Base-by-base conservation (phyloP, 345 rosid species). In the Orychophragmus violaceus region DNA sequence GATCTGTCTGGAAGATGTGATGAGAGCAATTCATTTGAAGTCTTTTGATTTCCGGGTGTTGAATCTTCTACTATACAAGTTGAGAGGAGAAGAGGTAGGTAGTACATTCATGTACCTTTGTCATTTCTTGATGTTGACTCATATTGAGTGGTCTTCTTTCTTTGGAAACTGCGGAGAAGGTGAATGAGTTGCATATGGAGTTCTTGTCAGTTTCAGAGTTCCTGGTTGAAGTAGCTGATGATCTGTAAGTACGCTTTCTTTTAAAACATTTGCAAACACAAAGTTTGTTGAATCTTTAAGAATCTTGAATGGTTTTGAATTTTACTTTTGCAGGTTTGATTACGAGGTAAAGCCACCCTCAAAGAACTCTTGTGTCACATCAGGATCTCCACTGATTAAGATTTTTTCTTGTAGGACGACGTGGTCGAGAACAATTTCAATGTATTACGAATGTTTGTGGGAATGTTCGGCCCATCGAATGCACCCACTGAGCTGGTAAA, bases 181-280 rank as follows among this genome's bases (percentile, higher is more conserved):
- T 86, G 72, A 83, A 84, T 81, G 88, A 79, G 67, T 52, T 85
- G 86, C 94, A 90, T 64, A 88, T 90, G 96, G 94, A 85, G 48
- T 90, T 93, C 72, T 68, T 93, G 51, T 93, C 96, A 14, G 72
- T 78, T 35, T 89, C 98, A 8, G 97, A 90, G 74, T 86, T 87
- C 74, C 77, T 93, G 21, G 96, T 88, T 41, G 98, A 90, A 83
- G 80, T 93, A 53, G 85, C 97, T 13, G 97, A 88, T 76, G 97
- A 93, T 66, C 81, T 90, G 97, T 88, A 78, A 59, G n/a, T n/a
- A n/a, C n/a, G 82, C 69, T 23, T 51, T 50, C 59, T 51, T 45
- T 13, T 18, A 44, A 39, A 39, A 29, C 50, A 3, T 71, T 1
- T 57, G 71, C 77, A 72, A 78, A 81, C 53, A 16, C 65, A 37